phyloP scores from a whole-genome alignment of 495 filamentous ascomycete genomes.

The Lasiosphaeris hirsuta region DNA sequence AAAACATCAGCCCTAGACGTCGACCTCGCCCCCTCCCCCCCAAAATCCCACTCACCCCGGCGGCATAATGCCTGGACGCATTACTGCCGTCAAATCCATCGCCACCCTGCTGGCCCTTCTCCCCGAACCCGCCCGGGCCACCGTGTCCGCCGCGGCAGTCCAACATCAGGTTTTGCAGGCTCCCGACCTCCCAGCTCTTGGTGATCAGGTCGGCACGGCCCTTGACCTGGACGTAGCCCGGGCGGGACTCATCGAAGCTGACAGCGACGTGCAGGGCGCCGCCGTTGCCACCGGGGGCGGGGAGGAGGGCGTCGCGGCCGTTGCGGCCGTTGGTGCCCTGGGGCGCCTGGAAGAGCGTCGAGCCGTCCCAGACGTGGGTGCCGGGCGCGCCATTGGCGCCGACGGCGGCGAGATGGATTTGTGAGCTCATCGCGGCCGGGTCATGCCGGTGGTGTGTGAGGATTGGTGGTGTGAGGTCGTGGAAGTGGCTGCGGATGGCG shows the following conservation, averaged over 20 bases:
- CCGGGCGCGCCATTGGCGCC: slow-evolving; percentile 2
- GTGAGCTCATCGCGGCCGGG: no score
- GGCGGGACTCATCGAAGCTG: slow-evolving; percentile 6
- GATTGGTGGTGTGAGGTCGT: no score
- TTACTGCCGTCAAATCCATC: slow-evolving; percentile 34
- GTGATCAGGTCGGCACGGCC: background rate
- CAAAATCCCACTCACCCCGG: slow-evolving; percentile 24
- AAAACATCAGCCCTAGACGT: no score
- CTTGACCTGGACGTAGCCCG: slow-evolving; percentile 12
- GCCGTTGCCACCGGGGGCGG: slow-evolving; percentile 3
- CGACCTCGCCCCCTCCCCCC: no score
- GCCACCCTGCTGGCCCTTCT: slow-evolving; percentile 28
- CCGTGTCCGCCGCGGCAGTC: slow-evolving; percentile 15
- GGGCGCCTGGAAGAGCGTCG: slow-evolving; percentile 1
- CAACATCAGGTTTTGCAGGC: slow-evolving; percentile 7
- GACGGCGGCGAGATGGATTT: no score
- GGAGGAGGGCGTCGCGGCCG: slow-evolving; percentile 8
- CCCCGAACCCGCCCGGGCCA: slow-evolving; percentile 12
- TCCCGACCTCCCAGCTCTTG: slow-evolving; percentile 5
- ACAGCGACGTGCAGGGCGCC: slow-evolving; percentile 9
- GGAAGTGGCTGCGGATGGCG: no score
- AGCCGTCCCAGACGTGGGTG: slow-evolving; percentile 9
- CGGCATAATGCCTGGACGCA: slow-evolving; percentile 19
- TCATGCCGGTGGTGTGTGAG: no score
- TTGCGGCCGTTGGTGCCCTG: slow-evolving; percentile 5